Evolutionary conservation across 208 protist genomes (phyloP).

Genomic region (Acanthamoeba comandoni): DNA sequence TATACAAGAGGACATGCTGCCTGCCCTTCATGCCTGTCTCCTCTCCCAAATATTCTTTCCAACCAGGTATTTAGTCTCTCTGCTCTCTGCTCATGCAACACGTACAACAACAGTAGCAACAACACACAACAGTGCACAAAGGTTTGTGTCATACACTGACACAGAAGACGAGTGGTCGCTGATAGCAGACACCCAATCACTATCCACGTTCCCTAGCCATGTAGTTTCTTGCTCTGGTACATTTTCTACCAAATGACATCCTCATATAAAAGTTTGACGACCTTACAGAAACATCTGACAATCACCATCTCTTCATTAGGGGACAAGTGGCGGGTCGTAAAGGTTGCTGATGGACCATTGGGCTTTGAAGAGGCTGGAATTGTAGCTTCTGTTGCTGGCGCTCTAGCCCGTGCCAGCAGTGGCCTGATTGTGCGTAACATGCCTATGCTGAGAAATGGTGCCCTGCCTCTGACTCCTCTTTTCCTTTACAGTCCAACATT

Average conservation of each 20-base stretch:
- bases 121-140: background rate
- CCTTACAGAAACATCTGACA: too few species aligned
- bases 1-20: background rate
- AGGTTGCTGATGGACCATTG: conserved; percentile 62
- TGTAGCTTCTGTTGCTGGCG: background rate
- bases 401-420: background rate
- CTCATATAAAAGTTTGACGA: too few species aligned
- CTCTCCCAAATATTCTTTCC: conserved; percentile 59
- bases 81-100: background rate
- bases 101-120: background rate
- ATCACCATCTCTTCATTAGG: too few species aligned
- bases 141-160: conserved; percentile 62
- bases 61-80: background rate
- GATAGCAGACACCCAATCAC: conserved; percentile 2
- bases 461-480: background rate
- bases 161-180: conserved; percentile 59
- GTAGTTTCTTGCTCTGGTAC: conserved; percentile 1
- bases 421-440: too few species aligned
- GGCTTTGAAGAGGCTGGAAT: conserved; percentile 65
- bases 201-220: background rate
- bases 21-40: conserved; percentile 41
- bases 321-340: conserved; percentile 50
- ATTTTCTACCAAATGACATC: too few species aligned
- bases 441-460: too few species aligned
- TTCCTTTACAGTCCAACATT: background rate